Conservation (phyloP, 2,329 filamentous ascomycete genomes). For the Lecanicillium sp. region DNA sequence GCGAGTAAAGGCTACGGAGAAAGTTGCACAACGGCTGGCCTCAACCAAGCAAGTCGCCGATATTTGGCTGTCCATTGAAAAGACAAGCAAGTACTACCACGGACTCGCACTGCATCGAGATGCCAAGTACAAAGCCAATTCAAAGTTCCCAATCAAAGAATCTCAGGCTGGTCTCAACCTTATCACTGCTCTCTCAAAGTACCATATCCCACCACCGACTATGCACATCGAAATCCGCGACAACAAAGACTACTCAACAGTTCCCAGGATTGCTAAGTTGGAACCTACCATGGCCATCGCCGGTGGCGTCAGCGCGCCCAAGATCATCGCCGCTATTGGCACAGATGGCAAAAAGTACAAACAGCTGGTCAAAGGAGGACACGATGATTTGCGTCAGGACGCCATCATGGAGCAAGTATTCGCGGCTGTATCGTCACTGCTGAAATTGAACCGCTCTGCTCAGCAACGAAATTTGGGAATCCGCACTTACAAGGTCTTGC, state of each 20-base stretch:
- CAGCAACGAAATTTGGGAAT: conserved; percentile 85
- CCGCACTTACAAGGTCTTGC: conserved; percentile 94
- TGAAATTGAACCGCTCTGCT: conserved; percentile 80
- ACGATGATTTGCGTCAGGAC: conserved; percentile 93
- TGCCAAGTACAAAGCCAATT: conserved; percentile 60
- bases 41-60: conserved; percentile 42
- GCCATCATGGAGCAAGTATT: conserved; percentile 99
- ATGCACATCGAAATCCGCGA: conserved; percentile 73
- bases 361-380: conserved; percentile 90
- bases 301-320: conserved; percentile 84
- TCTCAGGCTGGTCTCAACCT: conserved; percentile 58
- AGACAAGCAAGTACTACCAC: conserved; percentile 63
- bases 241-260: conserved; percentile 66
- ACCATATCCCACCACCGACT: conserved; percentile 79
- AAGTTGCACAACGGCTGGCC: conserved; percentile 57
- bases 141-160: conserved; percentile 58
- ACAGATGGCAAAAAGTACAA: conserved; percentile 76
- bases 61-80: conserved; percentile 67
- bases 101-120: conserved; percentile 60
- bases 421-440: conserved; percentile 83
- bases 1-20: conserved; percentile 66
- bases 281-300: conserved; percentile 77
- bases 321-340: conserved; percentile 78
- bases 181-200: conserved; percentile 54
- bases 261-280: conserved; percentile 70